Evolutionary conservation across 75 land plant genomes (phyloP).

Genomic region (Chamaecyparis obtusa): DNA sequence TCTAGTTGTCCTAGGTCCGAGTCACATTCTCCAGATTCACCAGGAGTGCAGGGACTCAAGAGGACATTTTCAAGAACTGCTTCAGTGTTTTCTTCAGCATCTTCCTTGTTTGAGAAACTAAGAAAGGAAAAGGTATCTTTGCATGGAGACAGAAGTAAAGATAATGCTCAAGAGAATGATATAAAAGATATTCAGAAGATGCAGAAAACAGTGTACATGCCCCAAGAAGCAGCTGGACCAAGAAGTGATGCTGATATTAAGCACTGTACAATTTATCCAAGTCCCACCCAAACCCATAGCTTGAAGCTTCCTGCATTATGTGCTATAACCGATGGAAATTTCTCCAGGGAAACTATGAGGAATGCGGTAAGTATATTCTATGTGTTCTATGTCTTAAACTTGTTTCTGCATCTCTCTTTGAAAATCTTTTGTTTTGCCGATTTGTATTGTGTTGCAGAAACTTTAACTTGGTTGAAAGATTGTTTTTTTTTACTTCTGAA

Average conservation of each 20-base stretch:
- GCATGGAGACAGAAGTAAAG: slow-evolving; percentile 19
- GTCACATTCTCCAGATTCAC: slow-evolving; percentile 23
- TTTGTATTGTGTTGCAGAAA: not conserved
- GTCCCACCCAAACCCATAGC: slow-evolving; percentile 38
- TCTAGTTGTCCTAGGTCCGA: slow-evolving; percentile 48
- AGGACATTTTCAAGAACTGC: slow-evolving; percentile 64
- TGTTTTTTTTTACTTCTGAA: not conserved
- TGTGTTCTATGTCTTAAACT: not conserved
- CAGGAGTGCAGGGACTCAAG: slow-evolving; percentile 28
- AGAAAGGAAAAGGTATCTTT: slow-evolving; percentile 47
- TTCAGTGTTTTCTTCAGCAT: slow-evolving; percentile 90
- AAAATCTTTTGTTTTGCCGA: not conserved
- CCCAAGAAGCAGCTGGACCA: slow-evolving; percentile 9
- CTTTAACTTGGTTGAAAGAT: not conserved
- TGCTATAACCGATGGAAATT: slow-evolving; percentile 20
- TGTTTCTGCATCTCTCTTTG: not conserved
- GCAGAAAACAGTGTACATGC: slow-evolving; percentile 6
- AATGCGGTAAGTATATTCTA: slow-evolving; percentile 1
- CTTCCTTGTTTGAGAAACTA: slow-evolving; percentile 83
- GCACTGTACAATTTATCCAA: slow-evolving; percentile 35
- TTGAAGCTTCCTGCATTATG: slow-evolving; percentile 21
- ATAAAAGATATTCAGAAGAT: slow-evolving; percentile 1
- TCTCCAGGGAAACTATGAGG: not conserved
- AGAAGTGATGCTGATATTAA: slow-evolving; percentile 14
- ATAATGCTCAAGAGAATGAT: slow-evolving; percentile 9